phyloP scores from a whole-genome alignment of 345 rosid species.

The Lenwebbia sp. region DNA sequence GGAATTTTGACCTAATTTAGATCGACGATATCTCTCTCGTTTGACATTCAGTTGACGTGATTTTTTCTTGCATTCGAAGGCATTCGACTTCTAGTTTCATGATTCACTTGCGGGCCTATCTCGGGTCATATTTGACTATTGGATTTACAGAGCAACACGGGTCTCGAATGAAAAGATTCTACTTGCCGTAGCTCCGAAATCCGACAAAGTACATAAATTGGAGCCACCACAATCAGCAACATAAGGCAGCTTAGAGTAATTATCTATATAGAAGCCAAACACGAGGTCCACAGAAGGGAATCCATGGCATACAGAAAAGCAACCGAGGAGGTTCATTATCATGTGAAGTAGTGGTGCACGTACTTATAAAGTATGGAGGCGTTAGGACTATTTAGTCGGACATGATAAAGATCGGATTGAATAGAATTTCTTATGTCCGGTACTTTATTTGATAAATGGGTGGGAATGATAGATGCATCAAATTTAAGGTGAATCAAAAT shows the following conservation, averaged over 20 bases:
- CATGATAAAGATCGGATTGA: background rate
- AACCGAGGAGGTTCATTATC: background rate
- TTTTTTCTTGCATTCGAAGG: background rate
- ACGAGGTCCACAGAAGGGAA: background rate
- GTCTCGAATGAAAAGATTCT: background rate
- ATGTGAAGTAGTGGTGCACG: too few species aligned
- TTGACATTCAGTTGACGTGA: too few species aligned
- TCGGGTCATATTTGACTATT: background rate
- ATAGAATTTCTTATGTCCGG: background rate
- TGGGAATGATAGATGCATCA: too few species aligned
- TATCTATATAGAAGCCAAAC: background rate
- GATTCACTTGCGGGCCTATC: background rate
- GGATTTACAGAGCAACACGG: background rate
- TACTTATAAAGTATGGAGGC: background rate
- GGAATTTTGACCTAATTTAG: background rate
- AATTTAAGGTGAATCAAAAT: too few species aligned
- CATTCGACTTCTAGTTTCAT: background rate
- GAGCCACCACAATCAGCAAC: background rate
- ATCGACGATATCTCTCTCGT: too few species aligned
- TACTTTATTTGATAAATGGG: too few species aligned
- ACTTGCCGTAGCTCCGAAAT: background rate
- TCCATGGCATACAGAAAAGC: background rate
- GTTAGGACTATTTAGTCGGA: rapidly evolving
- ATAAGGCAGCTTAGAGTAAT: background rate
- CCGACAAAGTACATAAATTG: background rate